Base-by-base conservation (phyloP, 208 protist species). In the Leishmania guyanensis region DNA sequence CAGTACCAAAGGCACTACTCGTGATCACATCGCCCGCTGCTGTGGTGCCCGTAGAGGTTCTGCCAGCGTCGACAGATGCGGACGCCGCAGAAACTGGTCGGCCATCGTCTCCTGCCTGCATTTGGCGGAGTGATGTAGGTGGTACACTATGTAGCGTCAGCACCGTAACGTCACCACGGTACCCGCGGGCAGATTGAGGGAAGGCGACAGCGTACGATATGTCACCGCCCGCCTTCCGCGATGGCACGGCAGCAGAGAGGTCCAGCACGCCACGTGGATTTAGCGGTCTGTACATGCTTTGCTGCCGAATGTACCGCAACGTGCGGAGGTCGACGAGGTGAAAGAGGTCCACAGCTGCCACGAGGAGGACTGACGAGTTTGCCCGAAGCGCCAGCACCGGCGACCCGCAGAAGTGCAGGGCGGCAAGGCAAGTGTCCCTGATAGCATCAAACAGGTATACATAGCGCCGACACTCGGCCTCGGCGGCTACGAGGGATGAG, bases 291-390 rank as follows among this genome's bases (percentile, higher is more conserved):
- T 74, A 84, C 64, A 85, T 93, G 69, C 83, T 84, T 75, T 93
- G 84, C 82, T 93, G 81, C 14, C 89, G 87, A 33, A 96, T 62
- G 53, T 91, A 89, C 39, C 65, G 71, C 81, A 96, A 78, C 2
- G 88, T 92, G 50, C 54, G 75, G 22, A 94, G 79, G 50, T 94
- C 91, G n/a, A 96, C 87, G 9, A 96, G 77, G 74, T 96, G 91
- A 16, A 94, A 85, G 17, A 83, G 78, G 64, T 91, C 90, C 29
- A 79, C 83, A 73, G 89, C 79, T 12, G 75, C 84, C 43, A 93
- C 91, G 10, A 86, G 72, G 8, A 96, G 83, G 1, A 89, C 80
- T 20, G 78, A 64, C 20, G 68, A 71, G 86, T 96, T 96, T 10
- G 86, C 83, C 48, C 72, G 83, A 22, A 94, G 79, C 2, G 84